Evolutionary conservation across 2,329 filamentous ascomycete genomes (phyloP), one percentile per base, ranked within the genome.

Genomic region (Chaetothyriales sp.): DNA sequence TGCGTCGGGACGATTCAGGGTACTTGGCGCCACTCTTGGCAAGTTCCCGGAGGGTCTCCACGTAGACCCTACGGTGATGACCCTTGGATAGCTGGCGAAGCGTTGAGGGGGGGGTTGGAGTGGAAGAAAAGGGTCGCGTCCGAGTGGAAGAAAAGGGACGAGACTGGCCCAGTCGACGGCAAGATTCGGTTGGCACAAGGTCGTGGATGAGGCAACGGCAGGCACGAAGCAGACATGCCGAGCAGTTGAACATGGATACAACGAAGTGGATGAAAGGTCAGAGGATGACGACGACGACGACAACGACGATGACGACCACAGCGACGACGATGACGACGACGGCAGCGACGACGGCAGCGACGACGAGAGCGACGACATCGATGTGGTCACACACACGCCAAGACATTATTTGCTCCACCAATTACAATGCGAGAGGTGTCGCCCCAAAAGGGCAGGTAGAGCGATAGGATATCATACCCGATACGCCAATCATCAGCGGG

Each of bases 221-320:
- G 18, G 55, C 54, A 43, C 57, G 51, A 43, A 54, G 57, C 43
- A 58, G 40, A 54, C 58, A 62, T 47, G 52, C 51, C 50, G 50
- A 49, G 52, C 60, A 62, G 18, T 48, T 50, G 43, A 58, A 52
- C 60, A 62, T 62, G 51, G 52, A 49, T 40, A 40, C 33, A 40
- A 40, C 15, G 10, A 40, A 40, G 33, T 40, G 20, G 43, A 43
- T n/a, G n/a, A 53, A 45, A 50, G n/a, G 25, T 47, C 22, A 20
- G 13, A 44, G 44, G 25, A 52, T 25, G 46, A 37, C 40, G 5
- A 10, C 43, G 43, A 46, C 15, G 28, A 46, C 7, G 18, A 19
- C 5, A n/a, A n/a, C n/a, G n/a, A n/a, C n/a, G n/a, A n/a, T n/a
- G n/a, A n/a, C n/a, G n/a, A n/a, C n/a, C n/a, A n/a, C 15, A 9